These are phyloP conservation scores for Vitis riparia DNA, from an alignment of 164 flowering plant genomes.

Conservation along the genomic window DNA sequence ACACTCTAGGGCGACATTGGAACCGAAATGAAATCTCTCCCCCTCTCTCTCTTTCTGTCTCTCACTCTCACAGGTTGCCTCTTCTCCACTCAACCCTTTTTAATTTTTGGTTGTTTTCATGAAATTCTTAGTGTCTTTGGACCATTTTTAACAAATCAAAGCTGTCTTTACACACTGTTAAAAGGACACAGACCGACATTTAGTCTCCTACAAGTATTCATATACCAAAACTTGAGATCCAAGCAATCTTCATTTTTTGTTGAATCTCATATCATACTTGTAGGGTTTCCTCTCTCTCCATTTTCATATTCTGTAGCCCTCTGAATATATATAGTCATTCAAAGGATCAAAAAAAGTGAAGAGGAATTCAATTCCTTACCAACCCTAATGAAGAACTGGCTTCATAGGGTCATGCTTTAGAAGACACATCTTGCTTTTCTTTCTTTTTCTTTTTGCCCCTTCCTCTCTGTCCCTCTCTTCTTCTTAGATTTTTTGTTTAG, in stretches of 20 bases:
- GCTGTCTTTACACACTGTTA: not conserved
- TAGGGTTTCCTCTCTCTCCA: not conserved
- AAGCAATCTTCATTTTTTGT: slow-evolving; percentile 40
- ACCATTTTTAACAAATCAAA: slow-evolving; percentile 7
- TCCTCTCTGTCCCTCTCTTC: slow-evolving; percentile 1
- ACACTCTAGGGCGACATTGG: slow-evolving; percentile 40
- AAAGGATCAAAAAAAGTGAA: slow-evolving; percentile 9
- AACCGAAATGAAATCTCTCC: slow-evolving; percentile 18
- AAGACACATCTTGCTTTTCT: slow-evolving; percentile 16
- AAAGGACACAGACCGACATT: slow-evolving; percentile 14
- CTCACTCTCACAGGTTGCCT: slow-evolving; percentile 39
- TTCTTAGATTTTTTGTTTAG: slow-evolving; percentile 6
- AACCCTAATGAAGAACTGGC: slow-evolving; percentile 11
- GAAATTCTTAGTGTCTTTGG: not conserved
- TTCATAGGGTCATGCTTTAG: slow-evolving; percentile 8
- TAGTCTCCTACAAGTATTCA: slow-evolving; percentile 19
- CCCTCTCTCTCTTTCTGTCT: slow-evolving; percentile 12
- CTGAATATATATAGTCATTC: not conserved
- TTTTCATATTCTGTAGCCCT: slow-evolving; percentile 16
- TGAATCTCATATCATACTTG: not conserved
- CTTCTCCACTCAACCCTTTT: slow-evolving; percentile 52
- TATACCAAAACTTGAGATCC: slow-evolving; percentile 41
- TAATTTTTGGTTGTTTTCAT: not conserved
- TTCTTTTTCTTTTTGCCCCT: slow-evolving; percentile 1
- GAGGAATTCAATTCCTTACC: slow-evolving; percentile 23